phyloP scores from a whole-genome alignment of 2,329 filamentous ascomycete species.

The Colletotrichum lentis region DNA sequence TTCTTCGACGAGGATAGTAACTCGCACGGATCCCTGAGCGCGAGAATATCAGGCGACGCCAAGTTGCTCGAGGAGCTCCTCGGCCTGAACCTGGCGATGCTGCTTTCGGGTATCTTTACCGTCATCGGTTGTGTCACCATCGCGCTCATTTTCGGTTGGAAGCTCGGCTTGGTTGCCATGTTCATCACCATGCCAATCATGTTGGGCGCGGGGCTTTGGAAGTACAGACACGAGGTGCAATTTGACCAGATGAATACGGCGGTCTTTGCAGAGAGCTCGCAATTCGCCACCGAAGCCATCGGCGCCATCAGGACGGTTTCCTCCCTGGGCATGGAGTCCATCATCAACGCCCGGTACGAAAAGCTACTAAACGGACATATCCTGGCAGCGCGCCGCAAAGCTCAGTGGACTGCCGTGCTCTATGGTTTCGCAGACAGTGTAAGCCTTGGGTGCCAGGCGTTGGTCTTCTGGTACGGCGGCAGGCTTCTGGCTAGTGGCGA shows the following conservation, averaged over 20 bases:
- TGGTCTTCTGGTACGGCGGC: conserved; percentile 63
- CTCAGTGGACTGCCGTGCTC: conserved; percentile 46
- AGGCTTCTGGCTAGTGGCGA: conserved; percentile 41
- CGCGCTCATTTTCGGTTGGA: conserved; percentile 48
- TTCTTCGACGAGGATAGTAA: conserved; percentile 46
- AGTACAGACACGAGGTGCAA: conserved; percentile 58
- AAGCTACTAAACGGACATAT: conserved; percentile 49
- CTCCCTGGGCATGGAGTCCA: conserved; percentile 66
- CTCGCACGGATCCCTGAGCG: conserved; percentile 43
- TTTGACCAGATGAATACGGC: conserved; percentile 66
- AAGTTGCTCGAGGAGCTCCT: conserved; percentile 47
- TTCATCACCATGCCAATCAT: conserved; percentile 49
- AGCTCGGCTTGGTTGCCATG: conserved; percentile 50
- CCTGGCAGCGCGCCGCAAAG: conserved; percentile 44
- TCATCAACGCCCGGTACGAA: conserved; percentile 55
- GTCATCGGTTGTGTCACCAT: conserved; percentile 45
- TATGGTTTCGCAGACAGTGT: conserved; percentile 52
- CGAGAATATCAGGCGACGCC: conserved; percentile 44
- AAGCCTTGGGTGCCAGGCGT: conserved; percentile 52
- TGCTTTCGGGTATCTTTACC: conserved; percentile 44
- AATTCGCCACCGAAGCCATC: conserved; percentile 70
- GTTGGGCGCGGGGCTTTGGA: conserved; percentile 48
- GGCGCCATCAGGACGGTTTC: conserved; percentile 70
- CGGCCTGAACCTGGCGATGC: conserved; percentile 45
- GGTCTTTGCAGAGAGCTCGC: conserved; percentile 67